Evolutionary conservation across 2,329 filamentous ascomycete genomes (phyloP), one percentile per base, ranked within the genome.

Genomic region (Blastomyces silverae): DNA sequence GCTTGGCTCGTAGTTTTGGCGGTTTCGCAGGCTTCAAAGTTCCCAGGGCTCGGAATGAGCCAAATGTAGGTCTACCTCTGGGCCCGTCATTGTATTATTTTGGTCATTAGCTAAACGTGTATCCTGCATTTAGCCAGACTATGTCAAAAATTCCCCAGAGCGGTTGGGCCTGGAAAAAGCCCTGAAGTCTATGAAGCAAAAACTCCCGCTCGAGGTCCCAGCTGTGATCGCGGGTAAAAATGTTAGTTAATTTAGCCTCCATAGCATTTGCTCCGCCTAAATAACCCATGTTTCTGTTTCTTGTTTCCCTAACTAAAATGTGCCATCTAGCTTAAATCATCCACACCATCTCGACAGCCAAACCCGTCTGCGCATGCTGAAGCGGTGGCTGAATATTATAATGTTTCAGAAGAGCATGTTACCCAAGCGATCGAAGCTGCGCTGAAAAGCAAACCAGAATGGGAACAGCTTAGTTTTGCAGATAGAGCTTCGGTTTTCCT

Each of bases 401-500:
- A 90, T 69, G 92, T 92, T 66, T 89, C 87, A 60, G 80, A 87
- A 42, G 82, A 85, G 69, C 87, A 97, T 72, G 89, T 97, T 69
- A 83, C 85, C 67, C 82, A 82, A 55, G 91, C 93, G 64, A 97
- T 97, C 72, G 86, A 91, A 31, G 85, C 90, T 48, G 92, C 93
- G 28, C 84, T 97, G 52, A 86, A 85, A 22, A 92, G 92, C 60
- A 94, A 94, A 80, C 82, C 86, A 63, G 85, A 87, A 44, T 97
- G 93, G 93, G 91, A 93, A 73, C 82, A 84, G 4, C 83, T 95
- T 20, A 90, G 92, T 20, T 97, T 97, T 73, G 86, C 90, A 60
- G 93, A 97, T 79, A 86, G 93, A 64, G 93, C 93, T 20, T 89
- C 92, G 65, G 84, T 97, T 74, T 97, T 97, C 81, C 85, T 97